Percentiles rank a stretch among this genome's conserved stretches.
These are phyloP conservation scores for Globisporangium canariense DNA, from an alignment of 352 stramenopile genomes.

Conservation along the genomic window DNA sequence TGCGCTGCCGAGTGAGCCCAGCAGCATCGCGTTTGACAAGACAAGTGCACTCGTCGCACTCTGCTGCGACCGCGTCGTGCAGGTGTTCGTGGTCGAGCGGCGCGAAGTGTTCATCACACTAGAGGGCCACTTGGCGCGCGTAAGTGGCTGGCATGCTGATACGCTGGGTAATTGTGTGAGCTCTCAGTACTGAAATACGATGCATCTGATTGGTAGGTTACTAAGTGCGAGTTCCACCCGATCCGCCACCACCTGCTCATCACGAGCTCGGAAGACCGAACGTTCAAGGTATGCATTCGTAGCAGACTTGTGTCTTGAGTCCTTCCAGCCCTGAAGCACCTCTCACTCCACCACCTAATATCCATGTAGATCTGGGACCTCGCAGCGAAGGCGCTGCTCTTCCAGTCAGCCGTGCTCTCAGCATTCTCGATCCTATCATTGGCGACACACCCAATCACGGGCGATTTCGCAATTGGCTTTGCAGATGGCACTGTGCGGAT, in stretches of 20 bases:
- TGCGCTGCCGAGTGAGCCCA: conserved; percentile 30
- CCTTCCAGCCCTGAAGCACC: too few species aligned
- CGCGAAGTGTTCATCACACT: conserved; percentile 58
- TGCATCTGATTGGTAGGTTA: conserved; percentile 36
- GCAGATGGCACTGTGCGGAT: conserved; percentile 60
- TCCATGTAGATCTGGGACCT: conserved; percentile 72
- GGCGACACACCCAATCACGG: conserved; percentile 54
- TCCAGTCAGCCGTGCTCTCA: conserved; percentile 75
- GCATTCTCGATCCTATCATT: conserved; percentile 71
- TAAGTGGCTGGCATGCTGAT: conserved; percentile 15
- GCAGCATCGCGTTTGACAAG: conserved; percentile 57
- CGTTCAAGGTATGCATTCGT: conserved; percentile 58
- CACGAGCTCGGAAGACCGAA: conserved; percentile 77
- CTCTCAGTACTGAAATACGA: neutral
- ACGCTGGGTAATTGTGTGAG: too few species aligned
- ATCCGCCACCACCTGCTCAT: conserved; percentile 63
- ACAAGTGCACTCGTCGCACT: conserved; percentile 61
- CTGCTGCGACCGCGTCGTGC: conserved; percentile 42
- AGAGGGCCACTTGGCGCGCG: conserved; percentile 61
- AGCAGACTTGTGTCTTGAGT: too few species aligned
- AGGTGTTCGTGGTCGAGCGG: conserved; percentile 52
- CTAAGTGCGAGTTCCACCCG: conserved; percentile 69
- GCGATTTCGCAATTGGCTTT: conserved; percentile 68
- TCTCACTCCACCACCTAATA: neutral
- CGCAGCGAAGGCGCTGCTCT: conserved; percentile 50